Evolutionary conservation across 2,329 filamentous ascomycete genomes (phyloP).

Genomic region (Penicillium oxalicum): DNA sequence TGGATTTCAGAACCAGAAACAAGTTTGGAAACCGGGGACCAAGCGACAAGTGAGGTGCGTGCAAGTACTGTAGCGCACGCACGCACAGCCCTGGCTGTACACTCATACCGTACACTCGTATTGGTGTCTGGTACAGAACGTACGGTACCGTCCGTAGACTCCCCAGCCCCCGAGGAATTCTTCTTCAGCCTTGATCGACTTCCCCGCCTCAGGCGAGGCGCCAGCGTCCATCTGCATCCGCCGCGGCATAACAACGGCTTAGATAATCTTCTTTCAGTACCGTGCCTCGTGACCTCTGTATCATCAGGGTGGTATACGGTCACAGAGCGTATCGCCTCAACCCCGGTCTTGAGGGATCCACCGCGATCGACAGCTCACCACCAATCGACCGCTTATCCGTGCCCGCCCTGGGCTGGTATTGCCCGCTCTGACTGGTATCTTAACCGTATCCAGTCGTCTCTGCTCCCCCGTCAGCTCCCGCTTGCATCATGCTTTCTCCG

Average conservation of each 20-base stretch:
- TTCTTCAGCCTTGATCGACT: no score
- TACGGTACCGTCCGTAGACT: no score
- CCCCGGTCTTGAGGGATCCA: conserved; percentile 15
- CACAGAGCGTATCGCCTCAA: conserved; percentile 9
- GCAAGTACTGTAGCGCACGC: no score
- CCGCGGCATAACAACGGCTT: not conserved
- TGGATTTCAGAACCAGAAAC: not conserved
- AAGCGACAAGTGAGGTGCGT: not conserved
- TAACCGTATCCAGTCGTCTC: not conserved
- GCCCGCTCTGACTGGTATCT: conserved; percentile 1
- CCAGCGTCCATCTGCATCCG: no score
- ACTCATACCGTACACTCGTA: not conserved
- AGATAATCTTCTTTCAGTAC: not conserved
- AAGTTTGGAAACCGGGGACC: not conserved
- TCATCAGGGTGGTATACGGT: not conserved
- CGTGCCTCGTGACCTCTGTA: conserved; percentile 8
- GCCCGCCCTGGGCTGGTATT: conserved; percentile 23
- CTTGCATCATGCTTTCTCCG: conserved; percentile 31
- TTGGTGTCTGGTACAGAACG: no score
- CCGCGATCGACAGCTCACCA: conserved; percentile 20
- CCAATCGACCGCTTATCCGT: conserved; percentile 17
- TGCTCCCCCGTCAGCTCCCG: conserved; percentile 8
- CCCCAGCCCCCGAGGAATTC: no score
- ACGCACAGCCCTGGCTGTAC: not conserved
- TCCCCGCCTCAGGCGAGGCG: no score